Base-by-base conservation (phyloP, 1,284 basidiomycete genomes). In the Moniliophthora roreri region DNA sequence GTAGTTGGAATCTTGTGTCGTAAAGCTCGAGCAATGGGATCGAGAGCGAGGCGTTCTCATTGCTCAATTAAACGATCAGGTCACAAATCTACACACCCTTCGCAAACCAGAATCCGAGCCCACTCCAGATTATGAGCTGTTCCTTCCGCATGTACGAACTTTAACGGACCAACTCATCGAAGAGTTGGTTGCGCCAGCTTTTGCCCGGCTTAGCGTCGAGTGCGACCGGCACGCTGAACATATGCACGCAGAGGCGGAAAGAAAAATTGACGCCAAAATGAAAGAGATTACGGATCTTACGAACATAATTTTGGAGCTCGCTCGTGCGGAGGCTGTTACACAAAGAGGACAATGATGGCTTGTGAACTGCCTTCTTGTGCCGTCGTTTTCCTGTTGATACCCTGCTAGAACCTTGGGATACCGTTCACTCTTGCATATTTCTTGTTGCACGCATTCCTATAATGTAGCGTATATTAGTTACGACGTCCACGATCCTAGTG, bases 241-340 rank as follows among this genome's bases (percentile, higher is more conserved):
- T 4, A 50, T 20, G n/a, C 50, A 45, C 7, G 15, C 37, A 13
- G 18, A 50, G 9, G 49, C 52, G 2, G 20, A 28, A 7, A 20
- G 35, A 34, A 41, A 48, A 28, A 26, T 60, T 53, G n/a, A 54
- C 49, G 50, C 39, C 28, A 49, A 57, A 39, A 13, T 62, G 6
- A 42, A 56, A 16, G 60, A 58, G n/a, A 54, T 58, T n/a, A 10
- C 58, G 16, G 51, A 56, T 15, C 39, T 51, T 26, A 57, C 60
- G 5, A 47, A 52, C 3, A 50, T 53, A 15, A 58, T 58, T 15
- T 21, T 23, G 6, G 21, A 20, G 36, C 39, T 35, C 18, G 50
- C 56, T 9, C 21, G 26, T 11, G 34, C 15, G 9, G n/a, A 37
- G 13, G 50, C 50, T 38, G 21, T 8, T 3, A 16, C 15, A 15